Evolutionary conservation across 2,329 filamentous ascomycete genomes (phyloP).

Genomic region (Tolypocladium amazonense): DNA sequence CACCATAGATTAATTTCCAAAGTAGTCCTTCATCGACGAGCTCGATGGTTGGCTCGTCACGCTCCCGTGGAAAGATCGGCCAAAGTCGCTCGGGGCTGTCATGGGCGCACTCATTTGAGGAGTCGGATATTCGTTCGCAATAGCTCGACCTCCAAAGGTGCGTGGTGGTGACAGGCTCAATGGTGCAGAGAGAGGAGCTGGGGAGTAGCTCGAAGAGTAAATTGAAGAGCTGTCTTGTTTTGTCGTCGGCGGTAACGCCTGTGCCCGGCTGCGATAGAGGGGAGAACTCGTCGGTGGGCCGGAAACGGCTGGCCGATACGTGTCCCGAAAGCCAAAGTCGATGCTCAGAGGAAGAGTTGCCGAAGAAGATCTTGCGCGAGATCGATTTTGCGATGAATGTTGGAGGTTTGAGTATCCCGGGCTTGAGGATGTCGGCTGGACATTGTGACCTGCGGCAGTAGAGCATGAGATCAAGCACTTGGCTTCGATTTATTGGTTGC

Average conservation of each 20-base stretch:
- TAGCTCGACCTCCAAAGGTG: constrained; percentile 15
- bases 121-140: constrained; percentile 36
- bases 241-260: constrained; percentile 20
- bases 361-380: constrained; percentile 39
- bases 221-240: constrained; percentile 29
- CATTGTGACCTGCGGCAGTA: constrained; percentile 1
- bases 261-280: not conserved
- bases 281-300: not conserved
- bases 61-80: constrained; percentile 33
- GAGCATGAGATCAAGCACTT: not conserved
- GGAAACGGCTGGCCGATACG: constrained; percentile 25
- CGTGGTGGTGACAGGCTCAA: constrained; percentile 33
- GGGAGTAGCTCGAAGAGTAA: constrained; percentile 40
- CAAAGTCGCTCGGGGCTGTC: constrained; percentile 40
- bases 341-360: constrained; percentile 33
- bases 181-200: constrained; percentile 42
- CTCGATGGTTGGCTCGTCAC: constrained; percentile 24
- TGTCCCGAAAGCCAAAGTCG: constrained; percentile 20
- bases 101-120: constrained; percentile 46
- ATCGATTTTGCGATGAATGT: constrained; percentile 31
- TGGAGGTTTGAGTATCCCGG: constrained; percentile 34
- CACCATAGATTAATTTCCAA: constrained; percentile 22
- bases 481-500: constrained; percentile 6
- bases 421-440: constrained; percentile 16
- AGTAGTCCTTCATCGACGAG: constrained; percentile 35